Conservation (phyloP, 371 early-diverging fungal genomes). For the Saksenaea vasiformis region DNA sequence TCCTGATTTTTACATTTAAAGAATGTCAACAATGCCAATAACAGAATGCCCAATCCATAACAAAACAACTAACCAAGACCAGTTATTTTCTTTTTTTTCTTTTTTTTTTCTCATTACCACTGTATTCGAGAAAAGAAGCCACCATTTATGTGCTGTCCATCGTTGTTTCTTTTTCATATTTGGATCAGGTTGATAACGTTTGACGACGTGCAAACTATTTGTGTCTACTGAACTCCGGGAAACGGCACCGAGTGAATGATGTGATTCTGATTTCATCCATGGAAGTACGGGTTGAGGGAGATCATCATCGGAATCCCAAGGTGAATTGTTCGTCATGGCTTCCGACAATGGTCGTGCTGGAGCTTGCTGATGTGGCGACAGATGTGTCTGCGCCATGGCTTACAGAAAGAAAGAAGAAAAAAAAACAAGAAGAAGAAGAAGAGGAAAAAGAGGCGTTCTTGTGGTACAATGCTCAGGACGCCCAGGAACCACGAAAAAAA, state of each 20-base stretch:
- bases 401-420: background rate
- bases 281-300: conserved; percentile 49
- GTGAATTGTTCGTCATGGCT: background rate
- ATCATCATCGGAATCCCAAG: conserved; percentile 8
- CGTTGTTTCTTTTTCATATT: conserved; percentile 33
- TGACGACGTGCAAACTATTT: conserved; percentile 42
- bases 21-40: conserved; percentile 41
- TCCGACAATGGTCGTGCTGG: background rate
- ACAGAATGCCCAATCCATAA: conserved; percentile 43
- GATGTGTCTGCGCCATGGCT: background rate
- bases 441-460: background rate
- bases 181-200: conserved; percentile 34
- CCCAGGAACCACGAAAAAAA: background rate
- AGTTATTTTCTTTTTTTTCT: conserved; percentile 1
- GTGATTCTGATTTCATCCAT: conserved; percentile 49
- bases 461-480: background rate
- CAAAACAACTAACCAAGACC: conserved; percentile 40
- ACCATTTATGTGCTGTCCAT: conserved; percentile 61
- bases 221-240: conserved; percentile 22
- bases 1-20: conserved; percentile 48
- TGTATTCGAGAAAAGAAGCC: conserved; percentile 53
- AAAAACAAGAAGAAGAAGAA: background rate
- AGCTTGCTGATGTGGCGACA: background rate
- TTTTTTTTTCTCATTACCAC: conserved; percentile 30
- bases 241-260: conserved; percentile 30